A percentile compares a stretch with the other conserved stretches of the same genome.
phyloP scores from a whole-genome alignment of 257 asterid species.

The Anisodus tanguticus region DNA sequence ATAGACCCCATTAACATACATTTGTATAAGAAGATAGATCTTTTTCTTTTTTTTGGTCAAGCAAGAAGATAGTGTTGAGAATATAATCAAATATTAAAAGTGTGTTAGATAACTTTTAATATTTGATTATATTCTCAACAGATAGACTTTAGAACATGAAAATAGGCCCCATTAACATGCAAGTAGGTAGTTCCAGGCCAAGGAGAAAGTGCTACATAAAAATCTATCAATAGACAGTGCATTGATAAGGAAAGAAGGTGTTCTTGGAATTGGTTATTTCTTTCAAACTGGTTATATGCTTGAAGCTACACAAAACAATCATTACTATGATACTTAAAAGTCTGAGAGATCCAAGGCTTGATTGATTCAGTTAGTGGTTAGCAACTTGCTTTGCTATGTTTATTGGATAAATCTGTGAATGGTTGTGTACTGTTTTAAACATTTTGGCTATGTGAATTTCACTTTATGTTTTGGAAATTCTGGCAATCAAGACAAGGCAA shows the following conservation, averaged over 20 bases:
- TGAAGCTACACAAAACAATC: neutral
- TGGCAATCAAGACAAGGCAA: neutral
- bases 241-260: neutral
- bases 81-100: too few species aligned
- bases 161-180: neutral
- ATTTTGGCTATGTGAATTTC: neutral
- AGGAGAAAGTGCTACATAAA: neutral
- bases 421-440: neutral
- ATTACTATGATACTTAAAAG: neutral
- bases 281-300: slow-evolving; percentile 3
- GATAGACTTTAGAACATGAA: neutral
- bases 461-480: neutral
- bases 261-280: neutral
- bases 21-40: too few species aligned
- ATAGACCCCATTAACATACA: neutral
- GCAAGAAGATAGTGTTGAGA: too few species aligned
- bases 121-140: too few species aligned
- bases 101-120: too few species aligned
- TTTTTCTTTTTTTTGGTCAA: too few species aligned
- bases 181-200: neutral
- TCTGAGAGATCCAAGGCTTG: neutral
- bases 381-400: neutral
- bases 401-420: neutral
- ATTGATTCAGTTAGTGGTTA: neutral
- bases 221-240: neutral